Percentiles rank a stretch among this genome's conserved stretches.
Conservation (phyloP, 805 yeast species). For the Tetrapisispora iriomotensis region DNA sequence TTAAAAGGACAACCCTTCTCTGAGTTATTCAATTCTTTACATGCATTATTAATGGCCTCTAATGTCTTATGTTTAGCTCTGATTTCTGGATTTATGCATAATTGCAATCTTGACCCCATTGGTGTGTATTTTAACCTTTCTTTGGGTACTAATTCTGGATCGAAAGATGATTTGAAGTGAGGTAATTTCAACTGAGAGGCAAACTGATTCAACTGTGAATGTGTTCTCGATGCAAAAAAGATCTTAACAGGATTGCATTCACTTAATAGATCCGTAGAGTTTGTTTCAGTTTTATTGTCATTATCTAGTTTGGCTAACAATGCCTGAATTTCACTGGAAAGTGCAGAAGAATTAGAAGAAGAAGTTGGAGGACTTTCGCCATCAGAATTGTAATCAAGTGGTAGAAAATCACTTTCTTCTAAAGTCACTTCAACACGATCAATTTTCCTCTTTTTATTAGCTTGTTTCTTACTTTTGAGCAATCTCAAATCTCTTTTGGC, state of each 20-base stretch:
- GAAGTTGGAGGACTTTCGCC: not conserved
- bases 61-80: conserved; percentile 34
- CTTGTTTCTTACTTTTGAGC: not conserved
- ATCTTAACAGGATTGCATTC: conserved; percentile 38
- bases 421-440: conserved; percentile 21
- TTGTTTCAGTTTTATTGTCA: conserved; percentile 8
- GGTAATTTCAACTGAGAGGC: conserved; percentile 60
- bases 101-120: conserved; percentile 73
- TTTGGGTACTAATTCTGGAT: conserved; percentile 19
- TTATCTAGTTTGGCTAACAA: conserved; percentile 37
- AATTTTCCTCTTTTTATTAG: conserved; percentile 13
- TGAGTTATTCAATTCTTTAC: conserved; percentile 55
- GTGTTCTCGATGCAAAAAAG: conserved; percentile 76
- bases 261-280: not conserved
- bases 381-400: conserved; percentile 12
- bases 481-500: conserved; percentile 5
- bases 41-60: conserved; percentile 65
- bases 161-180: conserved; percentile 50
- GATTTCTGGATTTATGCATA: conserved; percentile 66
- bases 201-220: conserved; percentile 78
- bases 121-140: conserved; percentile 63
- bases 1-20: conserved; percentile 20
- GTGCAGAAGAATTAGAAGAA: not conserved
- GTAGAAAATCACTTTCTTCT: conserved; percentile 21
- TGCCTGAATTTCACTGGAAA: conserved; percentile 39